Evolutionary conservation across 257 asterid species (phyloP).

Genomic region (Buddleja alternifolia): DNA sequence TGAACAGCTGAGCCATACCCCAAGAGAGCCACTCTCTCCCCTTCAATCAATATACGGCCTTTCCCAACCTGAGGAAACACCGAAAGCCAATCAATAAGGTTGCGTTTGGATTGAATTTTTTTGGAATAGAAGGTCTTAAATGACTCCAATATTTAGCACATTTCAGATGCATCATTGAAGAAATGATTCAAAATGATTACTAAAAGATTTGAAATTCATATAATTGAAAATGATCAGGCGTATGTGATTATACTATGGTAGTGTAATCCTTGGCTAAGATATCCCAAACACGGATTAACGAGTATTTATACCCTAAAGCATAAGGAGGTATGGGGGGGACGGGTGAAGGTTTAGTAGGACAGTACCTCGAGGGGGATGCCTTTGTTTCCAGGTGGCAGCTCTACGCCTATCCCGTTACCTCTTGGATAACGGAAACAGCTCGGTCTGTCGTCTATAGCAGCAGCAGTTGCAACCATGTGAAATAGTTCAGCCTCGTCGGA

Average conservation of each 20-base stretch:
- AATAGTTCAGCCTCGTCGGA: constrained; percentile 86
- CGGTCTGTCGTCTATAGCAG: constrained; percentile 90
- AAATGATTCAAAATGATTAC: no score
- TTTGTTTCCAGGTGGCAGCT: constrained; percentile 81
- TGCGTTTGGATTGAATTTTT: no score
- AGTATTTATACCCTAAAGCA: no score
- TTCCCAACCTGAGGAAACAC: constrained; percentile 60
- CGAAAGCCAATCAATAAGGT: not conserved
- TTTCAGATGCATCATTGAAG: no score
- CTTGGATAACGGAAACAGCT: constrained; percentile 93
- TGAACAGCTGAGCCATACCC: constrained; percentile 91
- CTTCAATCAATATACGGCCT: constrained; percentile 79
- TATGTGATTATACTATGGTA: no score
- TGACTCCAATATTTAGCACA: no score
- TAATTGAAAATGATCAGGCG: no score
- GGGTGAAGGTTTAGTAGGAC: not conserved
- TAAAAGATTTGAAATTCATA: no score
- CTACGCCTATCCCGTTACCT: constrained; percentile 85
- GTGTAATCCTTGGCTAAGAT: no score
- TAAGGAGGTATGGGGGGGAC: no score
- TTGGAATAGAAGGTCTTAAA: no score
- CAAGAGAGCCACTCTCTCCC: constrained; percentile 89
- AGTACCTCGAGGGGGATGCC: constrained; percentile 87
- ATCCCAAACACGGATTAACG: no score
- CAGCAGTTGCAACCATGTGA: constrained; percentile 98